A percentile compares a stretch with the other conserved stretches of the same genome.
Evolutionary conservation across 495 filamentous ascomycete genomes (phyloP).

Genomic region (Aspergillus indologenus): DNA sequence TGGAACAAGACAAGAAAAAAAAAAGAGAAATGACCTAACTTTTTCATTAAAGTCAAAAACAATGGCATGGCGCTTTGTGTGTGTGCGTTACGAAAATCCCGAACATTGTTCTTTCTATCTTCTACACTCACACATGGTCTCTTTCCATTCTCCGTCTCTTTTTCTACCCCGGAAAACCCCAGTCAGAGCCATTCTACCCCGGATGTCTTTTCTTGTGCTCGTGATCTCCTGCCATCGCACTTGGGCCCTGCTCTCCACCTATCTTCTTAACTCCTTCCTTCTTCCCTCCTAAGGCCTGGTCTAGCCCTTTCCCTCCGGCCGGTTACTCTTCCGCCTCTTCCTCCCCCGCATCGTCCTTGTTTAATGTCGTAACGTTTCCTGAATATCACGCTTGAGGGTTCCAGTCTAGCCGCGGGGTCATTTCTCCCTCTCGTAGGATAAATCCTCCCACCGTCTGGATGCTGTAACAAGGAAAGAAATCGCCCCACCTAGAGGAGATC

Average conservation of each 20-base stretch:
- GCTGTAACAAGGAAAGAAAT: too few species aligned
- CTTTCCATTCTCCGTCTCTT: constrained; percentile 16
- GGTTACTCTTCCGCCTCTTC: neutral
- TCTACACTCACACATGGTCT: constrained; percentile 8
- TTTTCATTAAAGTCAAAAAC: constrained; percentile 19
- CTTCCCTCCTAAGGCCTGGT: neutral
- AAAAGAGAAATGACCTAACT: constrained; percentile 23
- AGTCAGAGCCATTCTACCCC: neutral
- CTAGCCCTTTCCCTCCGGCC: neutral
- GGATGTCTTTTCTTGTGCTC: neutral
- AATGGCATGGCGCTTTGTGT: constrained; percentile 34
- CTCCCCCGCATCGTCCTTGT: neutral
- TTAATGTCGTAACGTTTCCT: constrained; percentile 6
- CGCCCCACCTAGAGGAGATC: too few species aligned
- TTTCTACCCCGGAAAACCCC: constrained; percentile 14
- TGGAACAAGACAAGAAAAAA: constrained; percentile 16
- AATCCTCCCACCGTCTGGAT: too few species aligned
- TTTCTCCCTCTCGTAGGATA: neutral
- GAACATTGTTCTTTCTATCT: constrained; percentile 12
- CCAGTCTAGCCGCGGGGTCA: too few species aligned
- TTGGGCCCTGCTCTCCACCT: neutral
- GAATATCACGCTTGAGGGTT: constrained; percentile 7
- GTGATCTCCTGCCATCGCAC: neutral
- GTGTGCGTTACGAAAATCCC: constrained; percentile 26
- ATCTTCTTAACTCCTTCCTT: neutral